Evolutionary conservation across 352 stramenopile genomes (phyloP), one percentile per base, ranked within the genome.

Genomic region (Globisporangium solare): DNA sequence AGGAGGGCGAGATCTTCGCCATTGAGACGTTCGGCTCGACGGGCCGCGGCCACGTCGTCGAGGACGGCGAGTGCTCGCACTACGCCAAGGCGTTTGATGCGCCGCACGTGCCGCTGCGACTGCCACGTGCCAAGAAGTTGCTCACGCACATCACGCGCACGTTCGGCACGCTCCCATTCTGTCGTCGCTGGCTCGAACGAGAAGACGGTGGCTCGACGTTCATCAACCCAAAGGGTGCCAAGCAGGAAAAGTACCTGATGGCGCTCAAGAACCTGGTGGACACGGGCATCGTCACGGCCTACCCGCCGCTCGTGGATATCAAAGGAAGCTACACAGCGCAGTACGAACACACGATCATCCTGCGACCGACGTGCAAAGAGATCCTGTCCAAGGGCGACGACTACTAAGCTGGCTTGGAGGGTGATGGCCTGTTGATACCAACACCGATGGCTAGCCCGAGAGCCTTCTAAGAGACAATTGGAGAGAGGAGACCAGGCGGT

Each of bases 281-380:
- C 70, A 88, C 88, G 53, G 94, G 95, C 39, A 87, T 99, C 54
- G 79, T 99, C 41, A 75, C 52, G 66, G 65, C 62, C 8, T 98
- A 98, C 68, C 95, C 95, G 18, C 96, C 95, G n/a, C 79, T 99
- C 0, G 92, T 82, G 60, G 96, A 99, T 71, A 75, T 81, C 54
- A 85, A 86, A 68, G 95, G 95, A 7, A 95, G 76, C 55, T 99
- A 98, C 74, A 96, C 96, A 17, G 94, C 96, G 15, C 96, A 99
- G 75, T 99, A 98, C 73, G 96, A 99, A 69, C 96, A 99, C 76
- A 99, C 95, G 7, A 76, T 99, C 51, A 82, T 98, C 22, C 73
- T 98, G 50, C 60, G 67, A 56, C 94, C 94, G 31, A 98, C 89
- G 42, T 98, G 92, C 68, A 98, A 98, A 75, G 96, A 99, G 70